Base-by-base conservation (phyloP, 257 asterid genomes). In the Jasminum sambac region DNA sequence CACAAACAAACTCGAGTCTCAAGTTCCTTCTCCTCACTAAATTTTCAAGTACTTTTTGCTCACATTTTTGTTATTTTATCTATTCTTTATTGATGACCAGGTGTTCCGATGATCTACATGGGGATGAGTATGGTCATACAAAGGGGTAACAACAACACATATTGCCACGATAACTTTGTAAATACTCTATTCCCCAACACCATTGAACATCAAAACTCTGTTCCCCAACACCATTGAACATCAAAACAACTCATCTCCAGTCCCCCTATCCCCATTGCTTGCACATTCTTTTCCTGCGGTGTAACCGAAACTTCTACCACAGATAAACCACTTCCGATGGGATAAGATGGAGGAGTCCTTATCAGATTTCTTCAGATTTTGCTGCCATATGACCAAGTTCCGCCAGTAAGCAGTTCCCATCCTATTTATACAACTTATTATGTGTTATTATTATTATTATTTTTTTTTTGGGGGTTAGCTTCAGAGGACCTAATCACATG, bases 121-220 rank as follows among this genome's bases (percentile, higher is more conserved):
- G 99, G 5, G 99, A 89, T 76, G 99, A 95, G 76, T 95, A 91
- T 73, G 98, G 96, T 67, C 99, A 95, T 82, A 88, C 98, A 6
- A 95, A 95, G 99, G 59, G 99, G 99, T 78, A 95, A 95, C 85
- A 95, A 95, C 90, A 95, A 95, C 72, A 87, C 96, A 14, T 91
- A 95, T 79, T 95, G 98, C 87, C 98, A 89, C 25, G 96, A 95
- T 81, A 95, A 91, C 72, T 86, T 80, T 72, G 97, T 93, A 90
- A 48, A 72, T 64, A 11, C 59, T 74, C 77, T 76, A 37, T 43
- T 36, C 12, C 68, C 64, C 14, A 8, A 19, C 67, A 5, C 76
- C 62, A 55, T 55, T 52, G 23, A 55, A 55, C 23, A 55, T 64
- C 46, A 6, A 70, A 58, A 66, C 21, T 34, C 77, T 76, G 30